A percentile compares a stretch with the other conserved stretches of the same genome.
phyloP scores from a whole-genome alignment of 768 basidiomycete genomes.

The Trametes meyenii region DNA sequence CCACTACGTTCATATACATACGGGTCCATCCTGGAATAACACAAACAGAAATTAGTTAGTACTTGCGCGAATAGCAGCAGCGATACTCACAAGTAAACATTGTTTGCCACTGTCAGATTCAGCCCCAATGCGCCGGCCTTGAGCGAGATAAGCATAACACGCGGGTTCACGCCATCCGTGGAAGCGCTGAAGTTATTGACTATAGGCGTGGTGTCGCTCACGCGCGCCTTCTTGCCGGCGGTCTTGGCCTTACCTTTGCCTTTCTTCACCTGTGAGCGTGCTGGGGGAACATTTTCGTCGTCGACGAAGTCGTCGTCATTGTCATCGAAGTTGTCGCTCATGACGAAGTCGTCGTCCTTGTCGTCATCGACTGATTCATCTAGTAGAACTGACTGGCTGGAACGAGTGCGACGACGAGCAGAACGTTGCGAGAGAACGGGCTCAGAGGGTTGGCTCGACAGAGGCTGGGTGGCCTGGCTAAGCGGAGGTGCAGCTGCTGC shows the following conservation, averaged over 20 bases:
- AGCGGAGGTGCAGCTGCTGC: background rate
- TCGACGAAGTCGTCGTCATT: constrained; percentile 42
- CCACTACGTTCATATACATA: constrained; percentile 44
- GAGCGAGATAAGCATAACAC: constrained; percentile 84
- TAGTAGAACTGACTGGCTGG: background rate
- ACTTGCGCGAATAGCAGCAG: background rate
- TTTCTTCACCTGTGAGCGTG: constrained; percentile 20
- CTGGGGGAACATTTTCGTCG: constrained; percentile 35
- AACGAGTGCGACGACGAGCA: constrained; percentile 7
- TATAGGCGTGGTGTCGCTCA: constrained; percentile 30
- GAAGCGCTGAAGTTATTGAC: background rate
- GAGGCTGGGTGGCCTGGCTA: constrained; percentile 12
- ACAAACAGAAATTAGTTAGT: constrained; percentile 8
- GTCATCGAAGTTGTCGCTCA: constrained; percentile 18
- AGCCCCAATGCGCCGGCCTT: constrained; percentile 84
- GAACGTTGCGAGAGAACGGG: constrained; percentile 7
- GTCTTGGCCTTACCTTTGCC: constrained; percentile 19
- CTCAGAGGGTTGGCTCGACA: constrained; percentile 4
- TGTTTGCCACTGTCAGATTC: constrained; percentile 88
- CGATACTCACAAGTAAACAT: constrained; percentile 71
- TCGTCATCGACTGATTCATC: constrained; percentile 17
- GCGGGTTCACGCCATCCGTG: constrained; percentile 55
- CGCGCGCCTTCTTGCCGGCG: constrained; percentile 26
- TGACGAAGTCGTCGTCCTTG: constrained; percentile 30
- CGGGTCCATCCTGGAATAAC: constrained; percentile 74